Percentiles rank a stretch among this genome's conserved stretches.
These are phyloP conservation scores for Blastocystis sp. DNA, from an alignment of 352 stramenopile species.

Conservation along the genomic window DNA sequence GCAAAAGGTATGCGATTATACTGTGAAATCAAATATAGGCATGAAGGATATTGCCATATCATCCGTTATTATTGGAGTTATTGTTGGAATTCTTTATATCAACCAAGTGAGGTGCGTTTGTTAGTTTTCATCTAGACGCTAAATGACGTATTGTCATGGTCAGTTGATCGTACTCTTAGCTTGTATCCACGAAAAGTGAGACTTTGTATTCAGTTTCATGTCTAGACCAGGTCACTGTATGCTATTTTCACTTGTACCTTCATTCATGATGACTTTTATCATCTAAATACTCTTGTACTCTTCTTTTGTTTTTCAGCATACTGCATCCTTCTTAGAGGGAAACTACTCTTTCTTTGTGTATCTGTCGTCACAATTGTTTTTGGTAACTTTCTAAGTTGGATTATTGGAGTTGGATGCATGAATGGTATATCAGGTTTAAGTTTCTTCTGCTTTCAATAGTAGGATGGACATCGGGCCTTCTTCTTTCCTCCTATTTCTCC, in stretches of 20 bases:
- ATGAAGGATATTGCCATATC: too few relatives aligned
- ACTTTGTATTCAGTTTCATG: background rate
- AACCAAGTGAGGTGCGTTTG: background rate
- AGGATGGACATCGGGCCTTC: constrained; percentile 1
- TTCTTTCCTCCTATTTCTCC: constrained; percentile 27
- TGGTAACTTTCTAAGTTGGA: constrained; percentile 28
- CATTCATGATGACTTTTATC: constrained; percentile 14
- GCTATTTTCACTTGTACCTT: constrained; percentile 33
- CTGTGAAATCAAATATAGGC: too few relatives aligned
- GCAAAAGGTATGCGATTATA: too few relatives aligned
- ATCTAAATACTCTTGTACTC: constrained; percentile 12
- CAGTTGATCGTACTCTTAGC: background rate
- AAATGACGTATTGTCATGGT: too few relatives aligned
- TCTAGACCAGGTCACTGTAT: background rate
- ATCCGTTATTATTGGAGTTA: background rate
- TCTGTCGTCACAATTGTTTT: constrained; percentile 20
- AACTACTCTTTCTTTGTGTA: constrained; percentile 18
- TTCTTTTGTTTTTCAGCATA: constrained; percentile 9
- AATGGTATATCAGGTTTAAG: constrained; percentile 19
- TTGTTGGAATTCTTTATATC: background rate
- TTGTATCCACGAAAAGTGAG: constrained; percentile 22
- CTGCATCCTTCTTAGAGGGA: constrained; percentile 10
- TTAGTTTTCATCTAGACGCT: background rate
- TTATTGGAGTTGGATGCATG: background rate
- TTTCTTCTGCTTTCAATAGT: background rate